These are phyloP conservation scores for Linanthus parryae DNA, from an alignment of 148 eudicot species.

Conservation along the genomic window DNA sequence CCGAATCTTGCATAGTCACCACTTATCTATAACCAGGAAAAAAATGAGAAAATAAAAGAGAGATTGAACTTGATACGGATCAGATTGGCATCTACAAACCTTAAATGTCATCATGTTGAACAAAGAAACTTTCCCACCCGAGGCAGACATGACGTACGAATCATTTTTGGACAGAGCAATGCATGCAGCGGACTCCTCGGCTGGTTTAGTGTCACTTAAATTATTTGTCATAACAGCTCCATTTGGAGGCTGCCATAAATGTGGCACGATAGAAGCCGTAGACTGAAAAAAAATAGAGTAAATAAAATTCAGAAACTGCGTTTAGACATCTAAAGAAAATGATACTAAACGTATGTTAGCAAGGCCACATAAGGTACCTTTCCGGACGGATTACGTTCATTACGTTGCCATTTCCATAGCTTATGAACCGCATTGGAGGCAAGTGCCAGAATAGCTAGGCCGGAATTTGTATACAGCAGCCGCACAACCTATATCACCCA, in stretches of 20 bases:
- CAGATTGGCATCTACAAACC: constrained; percentile 34
- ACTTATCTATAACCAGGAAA: not conserved
- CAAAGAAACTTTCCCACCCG: constrained; percentile 56
- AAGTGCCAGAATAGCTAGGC: constrained; percentile 47
- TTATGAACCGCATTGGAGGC: constrained; percentile 56
- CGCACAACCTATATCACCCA: constrained; percentile 39
- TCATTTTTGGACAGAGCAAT: constrained; percentile 57
- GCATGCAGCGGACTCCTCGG: constrained; percentile 44
- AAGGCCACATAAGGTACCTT: constrained; percentile 18
- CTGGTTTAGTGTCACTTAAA: constrained; percentile 28
- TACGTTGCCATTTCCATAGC: constrained; percentile 73
- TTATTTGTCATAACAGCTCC: constrained; percentile 51
- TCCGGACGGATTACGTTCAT: constrained; percentile 40
- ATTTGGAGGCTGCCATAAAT: constrained; percentile 48
- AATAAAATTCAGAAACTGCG: constrained; percentile 4
- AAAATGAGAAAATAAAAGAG: not conserved
- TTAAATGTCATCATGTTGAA: constrained; percentile 68
- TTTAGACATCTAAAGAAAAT: not conserved
- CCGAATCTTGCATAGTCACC: not conserved
- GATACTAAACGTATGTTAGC: not conserved
- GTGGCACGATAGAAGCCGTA: constrained; percentile 41
- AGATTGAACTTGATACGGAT: constrained; percentile 15
- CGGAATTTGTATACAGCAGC: constrained; percentile 57
- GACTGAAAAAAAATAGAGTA: constrained; percentile 26
- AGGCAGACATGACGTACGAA: constrained; percentile 65